A percentile compares a stretch with the other conserved stretches of the same genome.
These are phyloP conservation scores for Penicillium turbatum DNA, from an alignment of 495 filamentous ascomycete species.

Conservation along the genomic window DNA sequence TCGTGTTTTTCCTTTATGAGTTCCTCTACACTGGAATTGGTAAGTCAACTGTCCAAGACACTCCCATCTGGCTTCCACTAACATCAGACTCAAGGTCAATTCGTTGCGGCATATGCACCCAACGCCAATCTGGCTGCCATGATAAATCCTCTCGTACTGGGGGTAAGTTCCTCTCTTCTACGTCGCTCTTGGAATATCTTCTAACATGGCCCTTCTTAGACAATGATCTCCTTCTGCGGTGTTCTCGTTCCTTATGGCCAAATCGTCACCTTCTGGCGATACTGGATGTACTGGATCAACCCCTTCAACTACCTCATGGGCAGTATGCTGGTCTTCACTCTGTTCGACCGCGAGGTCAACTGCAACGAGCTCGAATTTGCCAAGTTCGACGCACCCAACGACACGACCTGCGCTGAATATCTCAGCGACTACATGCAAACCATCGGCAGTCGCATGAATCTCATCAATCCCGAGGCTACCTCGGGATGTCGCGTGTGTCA, in stretches of 20 bases:
- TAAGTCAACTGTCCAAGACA: not conserved
- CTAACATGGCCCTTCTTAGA: conserved; percentile 4
- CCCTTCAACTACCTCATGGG: conserved; percentile 65
- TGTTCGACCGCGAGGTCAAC: conserved; percentile 50
- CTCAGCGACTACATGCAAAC: conserved; percentile 43
- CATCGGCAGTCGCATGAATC: conserved; percentile 44
- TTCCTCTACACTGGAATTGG: conserved; percentile 55
- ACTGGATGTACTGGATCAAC: conserved; percentile 71
- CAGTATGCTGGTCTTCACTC: conserved; percentile 51
- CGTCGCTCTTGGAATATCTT: not conserved
- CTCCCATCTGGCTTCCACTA: not conserved
- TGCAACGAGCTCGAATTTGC: conserved; percentile 56
- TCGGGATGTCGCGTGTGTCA: conserved; percentile 56
- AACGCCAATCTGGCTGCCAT: conserved; percentile 52
- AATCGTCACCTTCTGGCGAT: conserved; percentile 58
- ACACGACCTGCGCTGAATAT: conserved; percentile 53
- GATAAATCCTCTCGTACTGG: conserved; percentile 51
- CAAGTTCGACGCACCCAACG: conserved; percentile 46
- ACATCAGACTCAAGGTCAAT: conserved; percentile 27
- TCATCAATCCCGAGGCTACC: conserved; percentile 48
- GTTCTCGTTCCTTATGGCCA: conserved; percentile 34
- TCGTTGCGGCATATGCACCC: conserved; percentile 54
- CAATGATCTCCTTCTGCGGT: conserved; percentile 52
- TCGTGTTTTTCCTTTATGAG: conserved; percentile 51
- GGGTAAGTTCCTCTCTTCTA: conserved; percentile 10